A percentile compares a stretch with the other conserved stretches of the same genome.
These are phyloP conservation scores for Chaetoceros muelleri DNA, from an alignment of 108 stramenopile genomes.

Conservation along the genomic window DNA sequence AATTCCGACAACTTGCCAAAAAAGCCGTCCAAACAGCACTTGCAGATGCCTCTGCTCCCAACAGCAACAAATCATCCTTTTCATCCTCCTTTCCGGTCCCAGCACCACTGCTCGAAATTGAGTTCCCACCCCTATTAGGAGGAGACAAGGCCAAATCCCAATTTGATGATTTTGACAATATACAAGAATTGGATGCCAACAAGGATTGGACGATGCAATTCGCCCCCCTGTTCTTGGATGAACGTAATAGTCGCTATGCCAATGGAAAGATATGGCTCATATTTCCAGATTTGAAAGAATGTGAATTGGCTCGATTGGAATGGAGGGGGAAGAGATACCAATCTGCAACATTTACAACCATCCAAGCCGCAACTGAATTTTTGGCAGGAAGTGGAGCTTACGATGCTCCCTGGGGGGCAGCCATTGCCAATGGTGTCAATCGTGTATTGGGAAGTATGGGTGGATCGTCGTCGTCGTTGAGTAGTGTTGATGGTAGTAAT, in stretches of 20 bases:
- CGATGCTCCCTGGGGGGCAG: constrained; percentile 70
- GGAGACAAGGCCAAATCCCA: constrained; percentile 51
- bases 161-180: constrained; percentile 88
- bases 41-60: constrained; percentile 15
- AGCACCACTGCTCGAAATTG: constrained; percentile 48
- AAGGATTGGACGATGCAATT: constrained; percentile 66
- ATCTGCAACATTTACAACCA: constrained; percentile 54
- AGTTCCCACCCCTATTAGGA: constrained; percentile 74
- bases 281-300: constrained; percentile 76
- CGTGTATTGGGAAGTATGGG: constrained; percentile 37
- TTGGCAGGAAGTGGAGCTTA: constrained; percentile 25
- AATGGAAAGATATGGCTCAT: constrained; percentile 47
- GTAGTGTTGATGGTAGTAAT: constrained; percentile 16
- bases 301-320: constrained; percentile 56
- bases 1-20: constrained; percentile 39
- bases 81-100: neutral
- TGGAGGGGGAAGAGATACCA: constrained; percentile 59
- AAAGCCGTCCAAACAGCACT: constrained; percentile 32
- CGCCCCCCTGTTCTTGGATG: constrained; percentile 29
- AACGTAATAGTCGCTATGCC: constrained; percentile 5
- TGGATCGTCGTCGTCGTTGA: too few relatives aligned
- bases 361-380: constrained; percentile 56
- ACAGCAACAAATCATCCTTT: too few relatives aligned
- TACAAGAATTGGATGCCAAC: constrained; percentile 72
- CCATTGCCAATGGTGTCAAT: constrained; percentile 46